phyloP scores from a whole-genome alignment of 2,329 filamentous ascomycete species.

The Hypoxylon rubiginosum region DNA sequence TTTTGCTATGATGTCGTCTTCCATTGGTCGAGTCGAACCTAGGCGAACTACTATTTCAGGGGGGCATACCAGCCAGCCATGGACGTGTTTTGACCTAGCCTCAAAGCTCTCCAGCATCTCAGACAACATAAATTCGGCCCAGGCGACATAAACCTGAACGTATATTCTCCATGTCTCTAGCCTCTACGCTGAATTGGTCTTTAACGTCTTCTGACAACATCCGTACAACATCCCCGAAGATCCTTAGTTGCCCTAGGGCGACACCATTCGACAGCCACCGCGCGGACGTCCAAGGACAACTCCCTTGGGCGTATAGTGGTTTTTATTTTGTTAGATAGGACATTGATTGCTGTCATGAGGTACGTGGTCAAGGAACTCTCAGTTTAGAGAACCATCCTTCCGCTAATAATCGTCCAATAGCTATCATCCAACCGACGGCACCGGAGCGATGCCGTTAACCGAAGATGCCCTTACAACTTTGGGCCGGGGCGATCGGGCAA shows the following conservation, averaged over 20 bases:
- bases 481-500: background rate
- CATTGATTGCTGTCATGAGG: background rate
- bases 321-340: background rate
- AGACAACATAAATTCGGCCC: background rate
- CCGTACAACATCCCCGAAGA: background rate
- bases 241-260: background rate
- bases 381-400: background rate
- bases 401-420: background rate
- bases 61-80: background rate
- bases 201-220: background rate
- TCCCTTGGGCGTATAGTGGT: background rate
- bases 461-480: background rate
- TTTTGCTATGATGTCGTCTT: background rate
- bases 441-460: constrained; percentile 5
- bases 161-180: background rate
- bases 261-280: background rate
- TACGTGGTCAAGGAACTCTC: background rate
- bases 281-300: background rate
- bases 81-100: background rate
- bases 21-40: background rate
- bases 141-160: background rate
- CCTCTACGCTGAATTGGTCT: background rate
- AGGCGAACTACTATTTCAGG: constrained; percentile 3
- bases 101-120: background rate
- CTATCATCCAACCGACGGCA: background rate